phyloP scores from a whole-genome alignment of 352 stramenopile species.

The Pythium sukuiense region DNA sequence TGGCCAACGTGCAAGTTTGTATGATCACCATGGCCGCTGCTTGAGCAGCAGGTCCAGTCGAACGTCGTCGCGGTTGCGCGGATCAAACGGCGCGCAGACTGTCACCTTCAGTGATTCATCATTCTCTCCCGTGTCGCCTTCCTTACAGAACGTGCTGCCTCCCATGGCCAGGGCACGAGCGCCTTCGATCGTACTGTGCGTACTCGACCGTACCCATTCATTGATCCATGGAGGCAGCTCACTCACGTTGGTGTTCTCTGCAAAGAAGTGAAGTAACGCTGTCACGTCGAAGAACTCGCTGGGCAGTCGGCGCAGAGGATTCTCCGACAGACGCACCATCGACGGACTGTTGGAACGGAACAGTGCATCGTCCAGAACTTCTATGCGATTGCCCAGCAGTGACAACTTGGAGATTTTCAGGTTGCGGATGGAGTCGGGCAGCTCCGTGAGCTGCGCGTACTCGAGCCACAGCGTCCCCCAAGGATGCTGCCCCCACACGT shows the following conservation, averaged over 20 bases:
- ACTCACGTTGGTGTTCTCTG: slow-evolving; percentile 7
- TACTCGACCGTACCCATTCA: not conserved
- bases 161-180: not conserved
- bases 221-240: not conserved
- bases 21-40: not conserved
- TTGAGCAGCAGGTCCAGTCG: not conserved
- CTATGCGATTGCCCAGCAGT: slow-evolving; percentile 3
- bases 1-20: not conserved
- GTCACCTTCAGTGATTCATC: not conserved
- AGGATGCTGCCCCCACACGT: not conserved
- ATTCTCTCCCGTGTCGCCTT: not conserved
- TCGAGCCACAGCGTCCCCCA: slow-evolving; percentile 2
- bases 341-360: not conserved
- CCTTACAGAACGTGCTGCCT: not conserved
- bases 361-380: not conserved
- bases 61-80: not conserved
- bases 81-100: not conserved
- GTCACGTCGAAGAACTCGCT: not conserved
- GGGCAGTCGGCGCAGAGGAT: slow-evolving; percentile 3
- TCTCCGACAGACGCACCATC: slow-evolving; percentile 6
- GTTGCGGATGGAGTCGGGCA: slow-evolving; percentile 1
- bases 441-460: slow-evolving; percentile 4
- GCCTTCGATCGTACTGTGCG: not conserved
- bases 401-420: not conserved
- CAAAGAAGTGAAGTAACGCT: not conserved